These are phyloP conservation scores for Kuraishia capsulata DNA, from an alignment of 805 yeast genomes.

Conservation along the genomic window DNA sequence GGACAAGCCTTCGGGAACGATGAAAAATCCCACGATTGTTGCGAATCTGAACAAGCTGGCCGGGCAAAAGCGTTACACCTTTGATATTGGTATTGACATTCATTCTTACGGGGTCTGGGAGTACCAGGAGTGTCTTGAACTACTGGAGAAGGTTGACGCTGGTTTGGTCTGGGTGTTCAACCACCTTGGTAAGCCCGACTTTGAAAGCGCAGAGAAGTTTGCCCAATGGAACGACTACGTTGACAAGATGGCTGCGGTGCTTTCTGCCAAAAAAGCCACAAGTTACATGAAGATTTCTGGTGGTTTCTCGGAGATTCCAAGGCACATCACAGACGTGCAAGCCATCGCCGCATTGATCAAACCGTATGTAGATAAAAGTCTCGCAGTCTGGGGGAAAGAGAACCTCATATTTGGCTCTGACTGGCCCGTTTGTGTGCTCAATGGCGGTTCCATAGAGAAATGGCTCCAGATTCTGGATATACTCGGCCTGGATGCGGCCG, in stretches of 20 bases:
- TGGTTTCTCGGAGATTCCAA: slow-evolving; percentile 27
- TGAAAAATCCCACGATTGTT: slow-evolving; percentile 18
- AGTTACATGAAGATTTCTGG: slow-evolving; percentile 32
- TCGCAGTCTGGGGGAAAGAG: slow-evolving; percentile 21
- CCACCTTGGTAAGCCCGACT: slow-evolving; percentile 33
- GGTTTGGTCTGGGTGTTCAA: slow-evolving; percentile 25
- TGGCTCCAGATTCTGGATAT: background rate
- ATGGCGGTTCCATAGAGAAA: slow-evolving; percentile 3
- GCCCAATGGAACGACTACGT: slow-evolving; percentile 14
- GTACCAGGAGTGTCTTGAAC: slow-evolving; percentile 23
- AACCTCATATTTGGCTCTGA: slow-evolving; percentile 32
- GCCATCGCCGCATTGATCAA: slow-evolving; percentile 10
- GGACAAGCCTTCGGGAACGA: slow-evolving; percentile 29
- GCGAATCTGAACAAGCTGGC: slow-evolving; percentile 26
- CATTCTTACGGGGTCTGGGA: slow-evolving; percentile 29
- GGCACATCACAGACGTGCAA: slow-evolving; percentile 9
- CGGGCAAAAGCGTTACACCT: slow-evolving; percentile 17
- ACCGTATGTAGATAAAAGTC: slow-evolving; percentile 25
- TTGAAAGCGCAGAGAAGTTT: slow-evolving; percentile 9
- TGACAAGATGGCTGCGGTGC: slow-evolving; percentile 10
- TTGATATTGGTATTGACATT: slow-evolving; percentile 35
- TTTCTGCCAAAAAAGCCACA: slow-evolving; percentile 7
- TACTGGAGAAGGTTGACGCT: slow-evolving; percentile 18
- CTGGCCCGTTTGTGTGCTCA: slow-evolving; percentile 32
- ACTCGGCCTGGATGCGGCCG: background rate